Evolutionary conservation across 169 alveolate genomes (phyloP), one percentile per base, ranked within the genome.

Genomic region (Plasmodium knowlesi): DNA sequence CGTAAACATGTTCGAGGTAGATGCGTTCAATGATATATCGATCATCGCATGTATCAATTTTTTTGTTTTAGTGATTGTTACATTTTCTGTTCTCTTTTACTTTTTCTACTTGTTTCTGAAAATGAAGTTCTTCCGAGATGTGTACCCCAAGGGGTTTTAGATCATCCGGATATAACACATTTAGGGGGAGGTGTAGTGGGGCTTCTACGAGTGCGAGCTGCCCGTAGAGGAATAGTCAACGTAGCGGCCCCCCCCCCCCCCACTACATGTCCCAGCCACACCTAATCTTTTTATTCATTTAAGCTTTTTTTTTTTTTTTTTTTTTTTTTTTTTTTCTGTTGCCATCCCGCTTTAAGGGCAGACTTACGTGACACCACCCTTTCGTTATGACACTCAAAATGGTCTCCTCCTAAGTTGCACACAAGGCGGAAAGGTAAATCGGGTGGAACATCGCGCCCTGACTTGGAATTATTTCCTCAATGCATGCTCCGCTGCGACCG

Each of bases 1-100:
- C 25, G 25, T 74, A 8, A 57, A 85, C 37, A 37, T 74, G 76
- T 85, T 85, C 16, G 70, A 76, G 61, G 85, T 74, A 6, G 93
- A 85, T 85, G 22, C 32, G 12, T 85, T 85, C 34, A 85, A 85
- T 37, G 85, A 85, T 25, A 85, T 43, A 50, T 85, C 93, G 8
- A 50, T 85, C 41, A 34, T 85, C 61, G 86, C 79, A 12, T 85
- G 86, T 39, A 34, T 74, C 61, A 85, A 85, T 85, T 73, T 85
- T 85, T 50, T 85, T 8, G 79, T 85, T 50, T 54, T 85, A 74
- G 79, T 85, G 16, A 76, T 74, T 53, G 86, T 85, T 22, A 74
- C 85, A 12, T 25, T 73, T 73, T 32, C 79, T 57, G 5, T 85
- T 5, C 80, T 85, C 67, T 73, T 78, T 50, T 85, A 85, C 70